Evolutionary conservation across 2,329 filamentous ascomycete species (phyloP).

Genomic region (Xylariaceae sp.): DNA sequence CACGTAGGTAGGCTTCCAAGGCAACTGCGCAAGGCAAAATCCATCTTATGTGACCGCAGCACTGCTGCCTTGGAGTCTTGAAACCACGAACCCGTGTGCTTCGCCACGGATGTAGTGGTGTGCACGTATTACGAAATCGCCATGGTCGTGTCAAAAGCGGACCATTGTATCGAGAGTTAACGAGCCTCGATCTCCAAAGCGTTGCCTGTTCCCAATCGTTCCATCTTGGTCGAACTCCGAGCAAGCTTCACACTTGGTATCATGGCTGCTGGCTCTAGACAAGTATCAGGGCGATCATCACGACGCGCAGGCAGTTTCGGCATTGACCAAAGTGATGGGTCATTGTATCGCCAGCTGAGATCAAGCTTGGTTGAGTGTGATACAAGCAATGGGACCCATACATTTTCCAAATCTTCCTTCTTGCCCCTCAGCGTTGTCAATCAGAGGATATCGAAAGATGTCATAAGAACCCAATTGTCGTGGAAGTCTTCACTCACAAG

Average conservation of each 20-base stretch:
- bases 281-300: background rate
- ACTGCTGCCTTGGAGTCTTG: too few relatives aligned
- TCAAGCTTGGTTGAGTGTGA: background rate
- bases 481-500: background rate
- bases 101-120: too few relatives aligned
- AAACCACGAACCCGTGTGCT: too few relatives aligned
- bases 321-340: background rate
- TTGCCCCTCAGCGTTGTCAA: background rate
- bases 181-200: too few relatives aligned
- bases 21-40: too few relatives aligned
- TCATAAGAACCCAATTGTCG: background rate
- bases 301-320: background rate
- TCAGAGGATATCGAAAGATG: background rate
- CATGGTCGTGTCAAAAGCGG: too few relatives aligned
- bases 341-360: background rate
- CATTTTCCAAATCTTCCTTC: background rate
- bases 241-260: background rate
- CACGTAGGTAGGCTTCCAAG: too few relatives aligned
- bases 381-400: background rate
- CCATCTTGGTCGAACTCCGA: background rate
- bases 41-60: too few relatives aligned
- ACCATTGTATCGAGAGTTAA: too few relatives aligned
- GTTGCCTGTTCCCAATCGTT: too few relatives aligned
- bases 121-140: too few relatives aligned
- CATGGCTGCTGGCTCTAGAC: background rate